Evolutionary conservation across 495 filamentous ascomycete species (phyloP), one percentile per base, ranked within the genome.

Genomic region (Cairneyella variabilis): DNA sequence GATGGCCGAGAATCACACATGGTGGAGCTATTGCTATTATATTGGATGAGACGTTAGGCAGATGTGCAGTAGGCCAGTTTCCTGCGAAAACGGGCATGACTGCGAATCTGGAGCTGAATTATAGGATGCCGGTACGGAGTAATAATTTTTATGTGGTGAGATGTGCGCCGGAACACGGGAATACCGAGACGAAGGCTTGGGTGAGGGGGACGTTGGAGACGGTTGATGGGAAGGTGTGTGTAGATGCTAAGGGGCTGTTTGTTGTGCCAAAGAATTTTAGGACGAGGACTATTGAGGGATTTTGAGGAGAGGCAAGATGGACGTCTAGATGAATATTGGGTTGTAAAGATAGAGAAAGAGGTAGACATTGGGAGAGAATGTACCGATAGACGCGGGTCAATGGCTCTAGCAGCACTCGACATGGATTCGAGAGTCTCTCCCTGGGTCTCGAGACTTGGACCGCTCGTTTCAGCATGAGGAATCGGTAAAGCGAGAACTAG

Each of bases 1-100:
- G 89, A 2, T 91, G 86, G 85, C 88, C 87, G n/a, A 78, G 77
- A 2, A 71, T 90, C 18, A 81, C 85, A 46, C 89, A 95, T 68
- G 89, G 89, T 16, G 89, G 89, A 16, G 73, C 76, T 2, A 72
- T 89, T 32, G 88, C 82, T 3, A 90, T 85, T 0, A 62, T 90
- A 7, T 65, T 91, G 27, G 85, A 89, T 64, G 89, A 95, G 68
- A 71, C 68, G 14, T 68, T 83, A 47, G 80, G 76, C 6, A 63
- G 79, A 20, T 74, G 73, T 36, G 79, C 79, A 12, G 69, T 80
- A 34, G 55, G 71, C 47, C 55, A 66, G 12, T 63, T 72, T 9
- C 59, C 64, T 4, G 43, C 32, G 2, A 49, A 49, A 20, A 63
- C 61, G 7, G 83, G 78, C 0, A 74, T 88, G 39, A 88, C 85